Evolutionary conservation across 2,329 filamentous ascomycete genomes (phyloP), one percentile per base, ranked within the genome.

Genomic region (Aspergillus glaucus): DNA sequence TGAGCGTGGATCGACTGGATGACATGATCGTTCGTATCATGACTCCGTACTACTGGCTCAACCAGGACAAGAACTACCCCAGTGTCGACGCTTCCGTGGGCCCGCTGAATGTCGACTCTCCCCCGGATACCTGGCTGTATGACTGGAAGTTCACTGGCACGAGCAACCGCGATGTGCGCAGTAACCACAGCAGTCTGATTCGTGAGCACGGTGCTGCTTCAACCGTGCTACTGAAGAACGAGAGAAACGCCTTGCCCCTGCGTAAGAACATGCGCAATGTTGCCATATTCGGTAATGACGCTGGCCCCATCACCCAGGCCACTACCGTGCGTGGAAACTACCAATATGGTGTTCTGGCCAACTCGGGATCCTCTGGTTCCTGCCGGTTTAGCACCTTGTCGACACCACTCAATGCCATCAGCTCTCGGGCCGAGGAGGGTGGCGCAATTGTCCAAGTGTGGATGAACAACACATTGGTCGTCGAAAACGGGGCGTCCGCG

Each of bases 141-240:
- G 48, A 55, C 21, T 58, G 48, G 28, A 48, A 52, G 6, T 51
- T 58, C 41, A 54, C 52, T 3, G 48, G 52, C 10, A 30, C 48
- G 30, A 48, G 45, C 24, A 59, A 49, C 48, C 55, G 52, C 32
- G 57, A 95, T 61, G 90, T 93, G 8, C 86, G 82, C 40, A 77
- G 68, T 24, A 76, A 90, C 46, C 88, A 95, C 62, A 81, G 71
- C 37, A 63, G 70, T 14, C 72, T 87, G 46, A 91, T 94, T 54
- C 82, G 89, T 19, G 79, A 87, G 54, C 79, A 85, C 43, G 88
- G 79, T 14, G 85, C 86, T 49, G 85, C 86, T 66, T 86, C 85
- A 2, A 90, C 86, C 0, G 87, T 95, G 3, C 73, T 96, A 7
- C 75, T 78, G 15, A 78, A 78, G 65, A 81, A 82, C 47, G 58